Evolutionary conservation across 176 grass and related monocot species (phyloP).

Genomic region (Oryza coarctata): DNA sequence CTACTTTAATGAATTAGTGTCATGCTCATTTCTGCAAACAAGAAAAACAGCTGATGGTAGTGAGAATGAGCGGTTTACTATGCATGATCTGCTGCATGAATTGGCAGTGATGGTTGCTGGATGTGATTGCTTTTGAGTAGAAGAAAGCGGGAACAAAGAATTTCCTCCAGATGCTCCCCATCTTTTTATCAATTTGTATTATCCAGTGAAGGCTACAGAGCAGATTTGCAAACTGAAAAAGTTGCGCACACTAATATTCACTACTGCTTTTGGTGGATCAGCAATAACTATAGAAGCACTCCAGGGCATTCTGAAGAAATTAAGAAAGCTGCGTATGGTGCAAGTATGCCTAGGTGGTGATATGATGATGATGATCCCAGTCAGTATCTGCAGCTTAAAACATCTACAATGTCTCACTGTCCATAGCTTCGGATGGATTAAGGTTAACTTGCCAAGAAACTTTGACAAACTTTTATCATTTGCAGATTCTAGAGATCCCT

Average conservation of each 20-base stretch:
- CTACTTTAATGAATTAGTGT: slow-evolving; percentile 34
- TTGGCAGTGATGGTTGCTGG: slow-evolving; percentile 12
- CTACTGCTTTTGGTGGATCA: background rate
- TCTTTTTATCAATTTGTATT: slow-evolving; percentile 21
- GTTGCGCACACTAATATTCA: slow-evolving; percentile 25
- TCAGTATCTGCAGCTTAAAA: background rate
- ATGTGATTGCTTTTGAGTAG: background rate
- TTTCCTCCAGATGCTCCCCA: slow-evolving; percentile 9
- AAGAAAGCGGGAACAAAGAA: background rate
- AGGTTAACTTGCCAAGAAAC: background rate
- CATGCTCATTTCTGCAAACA: slow-evolving; percentile 33
- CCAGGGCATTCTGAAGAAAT: background rate
- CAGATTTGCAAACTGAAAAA: slow-evolving; percentile 33
- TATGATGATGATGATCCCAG: background rate
- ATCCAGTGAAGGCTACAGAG: background rate
- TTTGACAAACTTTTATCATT: background rate
- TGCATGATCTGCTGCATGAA: slow-evolving; percentile 42
- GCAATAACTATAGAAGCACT: background rate
- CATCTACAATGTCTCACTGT: slow-evolving; percentile 5
- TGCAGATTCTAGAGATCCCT: background rate
- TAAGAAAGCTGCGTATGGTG: slow-evolving; percentile 12
- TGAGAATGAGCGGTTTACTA: background rate
- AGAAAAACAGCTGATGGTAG: background rate
- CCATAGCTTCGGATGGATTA: background rate
- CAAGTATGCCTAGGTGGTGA: background rate